phyloP scores from a whole-genome alignment of 2,329 filamentous ascomycete genomes.

The Acarospora socialis region DNA sequence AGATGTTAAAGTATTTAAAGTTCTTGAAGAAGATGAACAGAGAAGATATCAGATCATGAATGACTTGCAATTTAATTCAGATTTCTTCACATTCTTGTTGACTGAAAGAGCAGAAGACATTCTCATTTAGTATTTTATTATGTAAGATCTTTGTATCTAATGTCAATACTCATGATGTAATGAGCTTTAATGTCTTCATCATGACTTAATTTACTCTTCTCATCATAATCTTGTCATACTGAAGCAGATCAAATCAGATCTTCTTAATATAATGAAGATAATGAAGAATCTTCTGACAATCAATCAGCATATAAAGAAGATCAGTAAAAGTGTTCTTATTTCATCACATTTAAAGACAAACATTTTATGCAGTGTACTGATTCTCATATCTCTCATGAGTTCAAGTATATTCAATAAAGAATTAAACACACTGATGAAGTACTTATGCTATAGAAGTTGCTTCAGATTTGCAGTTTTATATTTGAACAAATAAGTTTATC shows the following conservation, averaged over 20 bases:
- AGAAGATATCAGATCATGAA: constrained; percentile 2
- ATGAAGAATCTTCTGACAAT: constrained; percentile 5
- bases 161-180: constrained; percentile 1
- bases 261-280: constrained; percentile 5
- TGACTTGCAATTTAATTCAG: constrained; percentile 1
- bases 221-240: constrained; percentile 4
- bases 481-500: no score
- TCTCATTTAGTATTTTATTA: constrained; percentile 2
- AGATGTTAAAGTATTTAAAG: constrained; percentile 1
- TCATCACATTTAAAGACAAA: constrained; percentile 3
- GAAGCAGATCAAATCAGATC: constrained; percentile 5
- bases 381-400: no score
- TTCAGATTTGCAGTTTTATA: no score
- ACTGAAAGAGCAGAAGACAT: constrained; percentile 3
- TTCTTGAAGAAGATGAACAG: constrained; percentile 2
- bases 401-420: no score
- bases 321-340: constrained; percentile 1
- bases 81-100: constrained; percentile 1
- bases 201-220: constrained; percentile 2
- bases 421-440: no score
- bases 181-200: constrained; percentile 6
- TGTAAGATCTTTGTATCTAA: constrained; percentile 4
- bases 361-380: no score
- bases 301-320: constrained; percentile 3
- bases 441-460: constrained; percentile 1